Base-by-base conservation (phyloP, 1,284 basidiomycete genomes). In the Malassezia equina region DNA sequence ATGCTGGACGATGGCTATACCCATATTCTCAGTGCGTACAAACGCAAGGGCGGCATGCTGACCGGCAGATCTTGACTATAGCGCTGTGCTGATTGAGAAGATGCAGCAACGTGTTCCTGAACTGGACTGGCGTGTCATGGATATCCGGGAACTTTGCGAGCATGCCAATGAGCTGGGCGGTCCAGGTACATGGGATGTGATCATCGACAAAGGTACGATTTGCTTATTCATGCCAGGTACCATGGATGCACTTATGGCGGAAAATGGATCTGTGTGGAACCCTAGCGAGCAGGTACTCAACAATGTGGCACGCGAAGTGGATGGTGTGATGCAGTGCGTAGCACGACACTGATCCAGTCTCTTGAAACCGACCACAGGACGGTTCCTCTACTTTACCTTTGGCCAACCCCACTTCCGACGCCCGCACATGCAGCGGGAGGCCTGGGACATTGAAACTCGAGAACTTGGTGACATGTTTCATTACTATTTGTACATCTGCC, bases 211-310 rank as follows among this genome's bases (percentile, higher is more conserved):
- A 39, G 69, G 68, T 55, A 17, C 19, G 50, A 17, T 15, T 9
- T 44, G 7, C 19, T 9, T 23, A 3, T 19, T 19, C n/a, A 41
- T 7, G 12, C 8, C 54, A 59, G 60, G 60, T 9, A 73, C 71
- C 2, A 65, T 73, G 63, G 71, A 73, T 53, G 71, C 71, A 0
- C 58, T 73, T 4, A 67, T 73, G 65, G 71, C 71, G n/a, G 67
- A 69, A 47, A 64, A 61, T 24, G 63, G 59, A 1, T 42, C 45
- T 0, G 65, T 67, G 7, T 73, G 71, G 71, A 59, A 59, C 15
- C 71, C 69, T 1, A 52, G 58, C 7, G 48, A 58, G 2, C 53
- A 55, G 9, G 69, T 72, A 1, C 24, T 61, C 0, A 19, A 48
- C 0, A 59, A 66, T 33, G 68, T 70, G 1, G 29, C 46, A 6